Percentiles rank a stretch among this genome's conserved stretches.
These are phyloP conservation scores for Dryas alaskensis DNA, from an alignment of 306 rosid genomes.

Conservation along the genomic window DNA sequence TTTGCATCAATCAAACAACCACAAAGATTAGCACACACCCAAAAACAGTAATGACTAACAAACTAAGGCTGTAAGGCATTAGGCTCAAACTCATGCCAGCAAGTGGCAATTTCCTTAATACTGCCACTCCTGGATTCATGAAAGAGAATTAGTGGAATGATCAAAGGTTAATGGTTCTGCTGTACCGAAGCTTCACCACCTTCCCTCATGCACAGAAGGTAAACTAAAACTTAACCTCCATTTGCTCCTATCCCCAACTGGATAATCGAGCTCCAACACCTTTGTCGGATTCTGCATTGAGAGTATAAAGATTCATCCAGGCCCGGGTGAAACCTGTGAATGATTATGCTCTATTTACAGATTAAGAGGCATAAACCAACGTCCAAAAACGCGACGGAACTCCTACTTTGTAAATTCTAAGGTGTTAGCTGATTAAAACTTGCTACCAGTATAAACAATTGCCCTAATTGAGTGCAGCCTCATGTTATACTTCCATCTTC, in stretches of 20 bases:
- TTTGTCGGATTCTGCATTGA: slow-evolving; percentile 80
- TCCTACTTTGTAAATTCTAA: slow-evolving; percentile 54
- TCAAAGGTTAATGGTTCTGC: slow-evolving; percentile 43
- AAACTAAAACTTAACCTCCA: slow-evolving; percentile 82
- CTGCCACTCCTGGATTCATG: slow-evolving; percentile 44
- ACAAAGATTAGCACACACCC: slow-evolving; percentile 29
- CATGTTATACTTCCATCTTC: slow-evolving; percentile 73
- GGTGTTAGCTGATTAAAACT: slow-evolving; percentile 62
- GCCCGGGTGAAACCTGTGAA: slow-evolving; percentile 59
- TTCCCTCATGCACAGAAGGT: slow-evolving; percentile 61
- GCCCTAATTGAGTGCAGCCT: slow-evolving; percentile 44
- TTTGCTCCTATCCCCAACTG: slow-evolving; percentile 83
- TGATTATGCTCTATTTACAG: slow-evolving; percentile 95
- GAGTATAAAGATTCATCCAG: slow-evolving; percentile 81
- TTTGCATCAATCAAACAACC: slow-evolving; percentile 13
- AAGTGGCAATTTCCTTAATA: slow-evolving; percentile 46
- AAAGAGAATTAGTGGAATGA: slow-evolving; percentile 38
- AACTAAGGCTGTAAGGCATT: slow-evolving; percentile 28
- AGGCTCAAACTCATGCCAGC: slow-evolving; percentile 44
- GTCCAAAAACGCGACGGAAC: slow-evolving; percentile 44
- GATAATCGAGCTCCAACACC: slow-evolving; percentile 91
- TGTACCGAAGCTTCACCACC: slow-evolving; percentile 54
- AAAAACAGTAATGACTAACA: slow-evolving; percentile 26
- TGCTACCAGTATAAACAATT: slow-evolving; percentile 85
- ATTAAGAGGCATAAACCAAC: slow-evolving; percentile 65